Evolutionary conservation across 352 stramenopile genomes (phyloP), one percentile per base, ranked within the genome.

Genomic region (Phytophthora vignae): DNA sequence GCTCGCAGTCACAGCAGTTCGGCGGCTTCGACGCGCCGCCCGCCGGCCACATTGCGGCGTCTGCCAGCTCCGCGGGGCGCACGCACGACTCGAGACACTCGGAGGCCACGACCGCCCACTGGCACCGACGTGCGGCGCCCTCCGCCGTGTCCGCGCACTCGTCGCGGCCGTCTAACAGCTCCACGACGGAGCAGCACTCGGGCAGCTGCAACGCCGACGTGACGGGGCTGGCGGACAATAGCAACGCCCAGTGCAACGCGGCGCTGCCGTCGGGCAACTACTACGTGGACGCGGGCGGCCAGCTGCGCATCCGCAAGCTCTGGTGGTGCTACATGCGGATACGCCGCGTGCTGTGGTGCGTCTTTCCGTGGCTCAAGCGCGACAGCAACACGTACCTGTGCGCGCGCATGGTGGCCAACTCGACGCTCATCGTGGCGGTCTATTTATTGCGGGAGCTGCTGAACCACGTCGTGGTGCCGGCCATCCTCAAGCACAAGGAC

Each of bases 381-480:
- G 86, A 94, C 70, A 86, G 83, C 81, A 95, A 95, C 65, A 93
- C 85, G 64, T 95, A 91, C 40, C 69, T 94, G 55, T 86, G 86
- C 60, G 79, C 83, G 1, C 63, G 77, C 17, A 91, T 95, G 85
- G 79, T 95, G 60, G 86, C 83, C 64, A 92, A 92, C 64, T 91
- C 86, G 67, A 68, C 78, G 71, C 77, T 92, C 46, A 95, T 93
- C 63, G 56, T 93, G 52, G 64, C 73, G 9, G 65, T 82, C n/a
- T 79, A 92, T 49, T 82, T 88, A 36, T 21, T 92, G 0, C 67
- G 86, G 19, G 48, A 91, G 25, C 25, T 91, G 12, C 66, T 85
- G n/a, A 82, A 90, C 50, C 60, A 81, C 15, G 76, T 82, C 14
- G 55, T 93, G 12, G 64, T 90, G 2, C 69, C 79, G n/a, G 59